phyloP scores from a whole-genome alignment of 2,329 filamentous ascomycete genomes.

The Penicillium sp. region DNA sequence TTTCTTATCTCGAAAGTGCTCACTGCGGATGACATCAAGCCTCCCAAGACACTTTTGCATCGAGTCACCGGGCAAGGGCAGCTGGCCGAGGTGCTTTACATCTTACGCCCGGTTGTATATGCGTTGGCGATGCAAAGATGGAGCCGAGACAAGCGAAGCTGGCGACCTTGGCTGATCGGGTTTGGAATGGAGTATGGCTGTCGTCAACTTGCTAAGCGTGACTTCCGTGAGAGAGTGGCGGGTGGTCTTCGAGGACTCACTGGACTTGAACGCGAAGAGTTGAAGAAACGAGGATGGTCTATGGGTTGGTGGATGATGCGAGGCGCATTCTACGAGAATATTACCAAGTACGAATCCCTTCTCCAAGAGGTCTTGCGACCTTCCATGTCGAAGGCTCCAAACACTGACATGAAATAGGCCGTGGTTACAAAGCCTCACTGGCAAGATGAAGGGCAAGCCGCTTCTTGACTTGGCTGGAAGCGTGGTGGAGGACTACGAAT shows the following conservation, averaged over 20 bases:
- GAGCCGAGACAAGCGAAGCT: constrained; percentile 67
- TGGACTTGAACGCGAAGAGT: constrained; percentile 80
- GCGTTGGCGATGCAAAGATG: constrained; percentile 72
- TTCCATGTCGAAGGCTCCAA: not conserved
- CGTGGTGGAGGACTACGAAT: constrained; percentile 92
- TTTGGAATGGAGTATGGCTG: constrained; percentile 80
- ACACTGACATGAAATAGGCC: constrained; percentile 40
- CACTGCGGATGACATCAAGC: constrained; percentile 94
- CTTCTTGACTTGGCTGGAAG: constrained; percentile 76
- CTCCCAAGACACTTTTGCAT: constrained; percentile 79
- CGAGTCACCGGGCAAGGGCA: constrained; percentile 65
- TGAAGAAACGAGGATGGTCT: constrained; percentile 79
- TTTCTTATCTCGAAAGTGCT: constrained; percentile 87
- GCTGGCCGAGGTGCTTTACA: constrained; percentile 83
- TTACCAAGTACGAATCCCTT: constrained; percentile 57
- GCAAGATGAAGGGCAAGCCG: constrained; percentile 63
- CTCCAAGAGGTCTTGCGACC: too few relatives aligned
- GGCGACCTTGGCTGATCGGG: constrained; percentile 87
- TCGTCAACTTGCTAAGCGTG: constrained; percentile 69
- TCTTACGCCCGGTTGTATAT: constrained; percentile 81
- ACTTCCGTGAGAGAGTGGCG: constrained; percentile 57
- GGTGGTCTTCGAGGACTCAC: constrained; percentile 71
- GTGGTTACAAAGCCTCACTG: constrained; percentile 63
- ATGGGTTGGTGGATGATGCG: constrained; percentile 96
- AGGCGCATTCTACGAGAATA: constrained; percentile 91